phyloP scores from a whole-genome alignment of 257 asterid genomes.

The Solanum ossicruentum region DNA sequence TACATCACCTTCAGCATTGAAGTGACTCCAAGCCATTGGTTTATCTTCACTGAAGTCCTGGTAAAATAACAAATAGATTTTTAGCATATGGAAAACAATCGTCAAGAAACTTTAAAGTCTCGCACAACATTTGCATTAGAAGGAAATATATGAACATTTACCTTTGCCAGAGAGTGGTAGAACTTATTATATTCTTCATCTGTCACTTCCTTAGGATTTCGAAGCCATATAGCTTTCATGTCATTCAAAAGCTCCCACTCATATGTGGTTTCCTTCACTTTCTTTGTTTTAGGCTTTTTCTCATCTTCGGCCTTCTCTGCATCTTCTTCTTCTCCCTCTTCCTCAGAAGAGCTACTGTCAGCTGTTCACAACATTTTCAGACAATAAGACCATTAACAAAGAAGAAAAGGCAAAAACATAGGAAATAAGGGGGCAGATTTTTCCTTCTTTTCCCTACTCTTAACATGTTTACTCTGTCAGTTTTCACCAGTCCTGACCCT shows the following conservation, averaged over 20 bases:
- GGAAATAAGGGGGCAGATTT: not conserved
- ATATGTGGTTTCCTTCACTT: constrained; percentile 50
- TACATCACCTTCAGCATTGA: constrained; percentile 91
- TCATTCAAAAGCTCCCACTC: constrained; percentile 96
- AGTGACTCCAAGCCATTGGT: constrained; percentile 88
- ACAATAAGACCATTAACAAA: not conserved
- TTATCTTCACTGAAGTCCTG: constrained; percentile 85
- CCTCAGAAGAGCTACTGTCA: constrained; percentile 58
- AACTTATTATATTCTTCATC: constrained; percentile 79
- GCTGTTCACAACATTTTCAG: constrained; percentile 29
- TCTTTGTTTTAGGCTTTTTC: constrained; percentile 73
- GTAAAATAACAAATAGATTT: not conserved
- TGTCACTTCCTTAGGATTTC: constrained; percentile 84
- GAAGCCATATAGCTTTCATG: constrained; percentile 84
- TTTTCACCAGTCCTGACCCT: not conserved
- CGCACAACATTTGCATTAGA: not conserved
- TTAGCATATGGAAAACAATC: not conserved
- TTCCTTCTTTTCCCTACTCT: not conserved
- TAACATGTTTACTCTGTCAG: not conserved
- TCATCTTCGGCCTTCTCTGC: constrained; percentile 61
- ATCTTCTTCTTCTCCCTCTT: constrained; percentile 56
- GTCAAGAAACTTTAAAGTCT: not conserved
- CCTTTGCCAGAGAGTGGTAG: constrained; percentile 86
- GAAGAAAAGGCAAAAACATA: not conserved
- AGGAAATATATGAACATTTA: constrained; percentile 1